Evolutionary conservation across 2,329 filamentous ascomycete genomes (phyloP).

Genomic region (Furcasterigmium furcatum): DNA sequence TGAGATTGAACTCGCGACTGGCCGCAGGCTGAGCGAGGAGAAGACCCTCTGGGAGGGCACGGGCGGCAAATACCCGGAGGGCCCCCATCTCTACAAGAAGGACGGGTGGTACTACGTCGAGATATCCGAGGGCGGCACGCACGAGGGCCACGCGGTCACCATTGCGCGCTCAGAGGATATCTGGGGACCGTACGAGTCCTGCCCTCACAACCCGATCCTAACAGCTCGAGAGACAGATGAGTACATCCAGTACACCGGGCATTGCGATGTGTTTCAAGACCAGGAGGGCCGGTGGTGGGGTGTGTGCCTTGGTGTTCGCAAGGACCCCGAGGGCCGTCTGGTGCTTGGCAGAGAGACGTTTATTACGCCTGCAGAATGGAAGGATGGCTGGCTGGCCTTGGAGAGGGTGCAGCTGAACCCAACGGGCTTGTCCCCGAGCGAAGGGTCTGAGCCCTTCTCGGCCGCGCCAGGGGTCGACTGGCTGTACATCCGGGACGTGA

Average conservation of each 20-base stretch:
- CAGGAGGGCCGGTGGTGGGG: conserved; percentile 16
- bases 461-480: conserved; percentile 2
- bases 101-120: conserved; percentile 44
- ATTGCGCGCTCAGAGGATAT: conserved; percentile 18
- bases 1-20: conserved; percentile 15
- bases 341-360: conserved; percentile 28
- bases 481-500: conserved; percentile 7
- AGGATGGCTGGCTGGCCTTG: conserved; percentile 18
- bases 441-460: not conserved
- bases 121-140: conserved; percentile 42
- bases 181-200: conserved; percentile 24
- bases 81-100: conserved; percentile 40
- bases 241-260: conserved; percentile 17
- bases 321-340: conserved; percentile 12
- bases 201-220: conserved; percentile 26
- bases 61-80: conserved; percentile 30
- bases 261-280: conserved; percentile 19
- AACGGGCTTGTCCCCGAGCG: not conserved
- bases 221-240: conserved; percentile 23
- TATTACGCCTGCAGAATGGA: conserved; percentile 22
- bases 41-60: conserved; percentile 9
- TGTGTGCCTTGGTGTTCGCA: conserved; percentile 8
- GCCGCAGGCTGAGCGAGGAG: conserved; percentile 13
- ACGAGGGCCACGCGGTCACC: conserved; percentile 21
- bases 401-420: conserved; percentile 9